Evolutionary conservation across 2,329 filamentous ascomycete species (phyloP).

Genomic region (Colletotrichum tofieldiae): DNA sequence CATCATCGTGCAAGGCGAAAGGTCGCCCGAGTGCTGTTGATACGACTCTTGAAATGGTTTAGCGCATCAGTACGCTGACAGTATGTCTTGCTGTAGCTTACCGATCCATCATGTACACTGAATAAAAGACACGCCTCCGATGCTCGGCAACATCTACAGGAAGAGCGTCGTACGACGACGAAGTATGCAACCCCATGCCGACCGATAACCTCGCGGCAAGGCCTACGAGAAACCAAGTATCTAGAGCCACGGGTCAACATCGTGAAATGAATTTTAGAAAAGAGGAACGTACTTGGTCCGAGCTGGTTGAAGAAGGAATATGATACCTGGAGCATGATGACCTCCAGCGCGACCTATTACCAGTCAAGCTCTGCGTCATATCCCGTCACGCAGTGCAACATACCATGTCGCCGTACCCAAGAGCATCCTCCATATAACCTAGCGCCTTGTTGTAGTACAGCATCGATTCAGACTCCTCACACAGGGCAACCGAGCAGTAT

Average conservation of each 20-base stretch:
- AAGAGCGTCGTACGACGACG: slow-evolving; percentile 53
- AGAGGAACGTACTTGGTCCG: slow-evolving; percentile 57
- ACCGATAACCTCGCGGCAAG: slow-evolving; percentile 60
- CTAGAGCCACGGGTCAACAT: slow-evolving; percentile 43
- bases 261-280: neutral
- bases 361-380: neutral
- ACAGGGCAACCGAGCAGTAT: slow-evolving; percentile 58
- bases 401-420: slow-evolving; percentile 58
- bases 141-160: slow-evolving; percentile 53
- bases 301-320: slow-evolving; percentile 65
- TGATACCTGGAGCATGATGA: slow-evolving; percentile 62
- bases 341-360: slow-evolving; percentile 58
- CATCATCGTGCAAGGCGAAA: slow-evolving; percentile 62
- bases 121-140: slow-evolving; percentile 62
- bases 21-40: slow-evolving; percentile 61
- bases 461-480: slow-evolving; percentile 60
- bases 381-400: slow-evolving; percentile 15
- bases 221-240: slow-evolving; percentile 64
- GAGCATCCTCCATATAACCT: slow-evolving; percentile 56
- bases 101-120: slow-evolving; percentile 66
- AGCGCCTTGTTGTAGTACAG: slow-evolving; percentile 62
- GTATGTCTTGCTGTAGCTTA: slow-evolving; percentile 31
- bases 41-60: slow-evolving; percentile 53
- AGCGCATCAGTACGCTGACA: neutral
- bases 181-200: slow-evolving; percentile 59